phyloP scores from a whole-genome alignment of 345 rosid genomes.

The Brassica carinata region DNA sequence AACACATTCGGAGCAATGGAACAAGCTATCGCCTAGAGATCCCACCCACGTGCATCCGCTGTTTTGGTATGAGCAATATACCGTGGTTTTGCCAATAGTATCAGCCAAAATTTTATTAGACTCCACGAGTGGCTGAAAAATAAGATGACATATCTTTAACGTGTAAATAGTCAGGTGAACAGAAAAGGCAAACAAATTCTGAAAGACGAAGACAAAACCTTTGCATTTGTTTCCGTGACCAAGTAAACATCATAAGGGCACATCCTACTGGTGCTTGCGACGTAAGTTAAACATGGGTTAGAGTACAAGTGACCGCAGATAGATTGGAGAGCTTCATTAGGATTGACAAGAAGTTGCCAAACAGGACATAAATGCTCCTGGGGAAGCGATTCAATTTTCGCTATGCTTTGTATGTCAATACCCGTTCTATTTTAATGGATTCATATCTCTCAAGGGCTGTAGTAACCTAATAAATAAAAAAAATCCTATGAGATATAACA shows the following conservation, averaged over 20 bases:
- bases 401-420: constrained; percentile 29
- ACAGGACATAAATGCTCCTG: constrained; percentile 15
- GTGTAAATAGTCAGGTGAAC: not conserved
- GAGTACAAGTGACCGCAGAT: too few relatives aligned
- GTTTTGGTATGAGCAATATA: constrained; percentile 67
- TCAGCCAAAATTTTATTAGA: constrained; percentile 66
- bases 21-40: constrained; percentile 57
- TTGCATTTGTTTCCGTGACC: too few relatives aligned
- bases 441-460: constrained; percentile 41
- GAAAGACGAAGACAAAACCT: too few relatives aligned
- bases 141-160: not conserved
- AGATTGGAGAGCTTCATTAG: too few relatives aligned
- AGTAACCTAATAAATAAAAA: constrained; percentile 31
- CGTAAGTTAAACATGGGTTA: too few relatives aligned
- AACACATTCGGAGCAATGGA: constrained; percentile 72
- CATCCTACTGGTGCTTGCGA: too few relatives aligned
- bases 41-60: constrained; percentile 94
- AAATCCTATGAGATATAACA: not conserved
- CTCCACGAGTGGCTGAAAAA: constrained; percentile 63
- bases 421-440: constrained; percentile 49
- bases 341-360: too few relatives aligned
- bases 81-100: constrained; percentile 57
- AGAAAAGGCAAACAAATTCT: not conserved
- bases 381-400: too few relatives aligned
- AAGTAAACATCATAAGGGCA: too few relatives aligned